Conservation (phyloP, 1,284 basidiomycete species). For the Tranzscheliella williamsii region DNA sequence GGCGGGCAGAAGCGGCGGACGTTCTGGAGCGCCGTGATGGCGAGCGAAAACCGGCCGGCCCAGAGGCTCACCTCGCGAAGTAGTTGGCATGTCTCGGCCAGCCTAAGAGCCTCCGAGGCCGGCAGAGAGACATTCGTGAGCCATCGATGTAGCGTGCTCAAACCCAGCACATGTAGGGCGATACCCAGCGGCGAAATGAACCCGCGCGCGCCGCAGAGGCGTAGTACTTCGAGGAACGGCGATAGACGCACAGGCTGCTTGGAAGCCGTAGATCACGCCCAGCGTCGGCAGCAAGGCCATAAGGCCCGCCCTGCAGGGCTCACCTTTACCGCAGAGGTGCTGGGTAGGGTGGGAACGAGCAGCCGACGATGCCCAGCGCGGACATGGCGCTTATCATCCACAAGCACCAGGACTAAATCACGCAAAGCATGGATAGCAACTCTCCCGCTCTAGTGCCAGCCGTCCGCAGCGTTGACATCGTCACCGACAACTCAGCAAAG, state of each 20-base stretch:
- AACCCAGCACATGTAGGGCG: slow-evolving; percentile 66
- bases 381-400: too few species aligned
- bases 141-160: slow-evolving; percentile 31
- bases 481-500: not conserved
- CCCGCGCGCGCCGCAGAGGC: slow-evolving; percentile 67
- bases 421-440: too few species aligned
- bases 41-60: slow-evolving; percentile 71
- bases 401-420: too few species aligned
- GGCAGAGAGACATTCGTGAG: slow-evolving; percentile 29
- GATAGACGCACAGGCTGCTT: slow-evolving; percentile 38
- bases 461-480: not conserved
- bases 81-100: slow-evolving; percentile 78
- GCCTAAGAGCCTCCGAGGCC: slow-evolving; percentile 69
- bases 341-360: too few species aligned
- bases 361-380: too few species aligned
- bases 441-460: too few species aligned
- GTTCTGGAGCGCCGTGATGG: slow-evolving; percentile 19
- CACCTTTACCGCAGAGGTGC: too few species aligned
- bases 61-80: slow-evolving; percentile 75
- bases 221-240: slow-evolving; percentile 48
- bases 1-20: slow-evolving; percentile 63
- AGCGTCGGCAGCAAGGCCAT: slow-evolving; percentile 41
- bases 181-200: slow-evolving; percentile 72
- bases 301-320: slow-evolving; percentile 12
- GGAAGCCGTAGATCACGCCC: slow-evolving; percentile 49